A percentile compares a stretch with the other conserved stretches of the same genome.
Evolutionary conservation across 2,329 filamentous ascomycete genomes (phyloP).

Genomic region (Stemphylium beticola): DNA sequence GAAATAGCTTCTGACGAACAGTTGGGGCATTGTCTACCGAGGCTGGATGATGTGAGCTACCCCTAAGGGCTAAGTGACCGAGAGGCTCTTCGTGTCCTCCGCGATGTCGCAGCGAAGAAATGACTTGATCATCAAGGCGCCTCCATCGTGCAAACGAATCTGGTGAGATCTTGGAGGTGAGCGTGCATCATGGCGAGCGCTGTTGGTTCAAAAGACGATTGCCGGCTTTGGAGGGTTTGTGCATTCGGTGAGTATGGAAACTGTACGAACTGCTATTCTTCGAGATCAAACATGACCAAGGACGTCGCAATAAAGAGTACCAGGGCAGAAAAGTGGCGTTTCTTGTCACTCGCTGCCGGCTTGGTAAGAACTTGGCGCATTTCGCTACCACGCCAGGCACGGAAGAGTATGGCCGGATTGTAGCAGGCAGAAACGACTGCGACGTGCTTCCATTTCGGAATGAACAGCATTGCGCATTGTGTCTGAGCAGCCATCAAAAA

Average conservation of each 20-base stretch:
- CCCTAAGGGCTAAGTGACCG: not conserved
- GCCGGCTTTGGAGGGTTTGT: not conserved
- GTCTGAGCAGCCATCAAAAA: not conserved
- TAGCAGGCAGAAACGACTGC: not conserved
- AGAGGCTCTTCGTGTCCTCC: not conserved
- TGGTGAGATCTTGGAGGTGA: not conserved
- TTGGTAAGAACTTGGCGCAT: constrained; percentile 31
- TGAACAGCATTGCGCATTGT: not conserved
- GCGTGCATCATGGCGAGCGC: not conserved
- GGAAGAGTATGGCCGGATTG: not conserved
- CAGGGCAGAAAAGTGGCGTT: constrained; percentile 25
- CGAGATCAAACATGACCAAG: not conserved
- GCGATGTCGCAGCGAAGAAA: not conserved
- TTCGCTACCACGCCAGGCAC: constrained; percentile 5
- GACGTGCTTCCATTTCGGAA: not conserved
- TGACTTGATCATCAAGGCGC: not conserved
- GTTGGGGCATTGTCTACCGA: not conserved
- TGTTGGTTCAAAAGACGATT: not conserved
- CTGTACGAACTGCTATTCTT: not conserved
- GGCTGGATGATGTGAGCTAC: too few species aligned
- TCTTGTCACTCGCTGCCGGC: constrained; percentile 26
- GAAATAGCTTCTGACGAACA: not conserved
- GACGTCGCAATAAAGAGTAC: constrained; percentile 21
- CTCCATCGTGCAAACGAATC: not conserved
- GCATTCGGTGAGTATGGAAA: too few species aligned